A percentile compares a stretch with the other conserved stretches of the same genome.
These are phyloP conservation scores for Cercospora canescens DNA, from an alignment of 2,329 filamentous ascomycete genomes.

Conservation along the genomic window DNA sequence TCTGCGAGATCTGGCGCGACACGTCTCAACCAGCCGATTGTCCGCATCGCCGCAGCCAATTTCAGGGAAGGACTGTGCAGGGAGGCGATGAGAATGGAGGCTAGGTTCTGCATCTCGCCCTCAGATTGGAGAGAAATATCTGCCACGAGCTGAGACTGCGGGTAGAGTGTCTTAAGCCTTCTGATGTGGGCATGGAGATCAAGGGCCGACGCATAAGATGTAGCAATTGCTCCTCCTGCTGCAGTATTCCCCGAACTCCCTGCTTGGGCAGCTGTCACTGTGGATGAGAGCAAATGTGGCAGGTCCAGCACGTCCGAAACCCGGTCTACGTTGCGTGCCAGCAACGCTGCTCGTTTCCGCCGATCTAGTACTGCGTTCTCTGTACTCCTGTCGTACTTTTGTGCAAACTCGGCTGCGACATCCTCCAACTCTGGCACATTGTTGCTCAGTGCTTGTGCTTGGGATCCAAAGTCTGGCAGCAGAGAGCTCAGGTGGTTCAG, in stretches of 20 bases:
- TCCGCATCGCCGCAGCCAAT: constrained; percentile 85
- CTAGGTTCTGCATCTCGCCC: constrained; percentile 84
- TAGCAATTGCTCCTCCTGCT: constrained; percentile 41
- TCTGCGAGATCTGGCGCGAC: constrained; percentile 76
- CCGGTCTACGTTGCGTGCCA: constrained; percentile 84
- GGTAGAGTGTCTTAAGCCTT: constrained; percentile 78
- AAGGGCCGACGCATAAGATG: constrained; percentile 82
- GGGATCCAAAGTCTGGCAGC: constrained; percentile 68
- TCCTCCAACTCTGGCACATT: constrained; percentile 77
- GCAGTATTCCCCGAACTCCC: constrained; percentile 49
- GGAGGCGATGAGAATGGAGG: constrained; percentile 75
- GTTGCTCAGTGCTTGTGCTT: constrained; percentile 66
- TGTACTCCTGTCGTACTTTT: constrained; percentile 74
- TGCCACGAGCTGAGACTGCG: constrained; percentile 71
- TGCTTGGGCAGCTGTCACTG: constrained; percentile 59
- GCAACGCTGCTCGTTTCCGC: constrained; percentile 75
- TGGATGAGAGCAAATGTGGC: constrained; percentile 78
- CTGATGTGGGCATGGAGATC: constrained; percentile 94
- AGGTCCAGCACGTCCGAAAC: constrained; percentile 89
- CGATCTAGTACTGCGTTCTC: constrained; percentile 64
- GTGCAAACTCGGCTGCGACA: constrained; percentile 76
- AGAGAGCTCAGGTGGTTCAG: constrained; percentile 71
- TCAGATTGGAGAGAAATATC: constrained; percentile 78
- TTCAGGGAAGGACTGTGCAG: constrained; percentile 79
- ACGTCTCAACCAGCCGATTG: constrained; percentile 85